Percentiles rank a stretch among this genome's conserved stretches.
Evolutionary conservation across 257 asterid species (phyloP).

Genomic region (Solanum commersonii): DNA sequence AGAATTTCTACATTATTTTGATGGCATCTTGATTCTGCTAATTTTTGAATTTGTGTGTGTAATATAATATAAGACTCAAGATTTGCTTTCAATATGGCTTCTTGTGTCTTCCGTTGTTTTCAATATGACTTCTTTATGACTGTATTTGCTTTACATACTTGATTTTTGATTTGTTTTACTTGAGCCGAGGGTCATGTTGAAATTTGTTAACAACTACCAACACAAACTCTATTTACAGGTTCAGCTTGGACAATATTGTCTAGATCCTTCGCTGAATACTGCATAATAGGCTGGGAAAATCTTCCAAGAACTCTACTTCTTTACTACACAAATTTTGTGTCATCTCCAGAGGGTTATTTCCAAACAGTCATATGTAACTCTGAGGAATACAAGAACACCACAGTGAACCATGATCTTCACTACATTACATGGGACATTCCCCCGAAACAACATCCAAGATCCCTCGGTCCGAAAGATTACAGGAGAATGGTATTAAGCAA

Average conservation of each 20-base stretch:
- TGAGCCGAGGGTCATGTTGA: neutral
- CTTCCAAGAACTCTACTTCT: constrained; percentile 81
- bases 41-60: neutral
- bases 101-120: too few species aligned
- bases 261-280: constrained; percentile 70
- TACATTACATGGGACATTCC: constrained; percentile 83
- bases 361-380: constrained; percentile 80
- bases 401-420: constrained; percentile 76
- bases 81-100: neutral
- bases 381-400: constrained; percentile 44
- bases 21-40: neutral
- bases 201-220: neutral
- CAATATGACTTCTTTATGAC: too few species aligned
- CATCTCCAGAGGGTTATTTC: constrained; percentile 82
- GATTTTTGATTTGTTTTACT: neutral
- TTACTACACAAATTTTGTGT: constrained; percentile 80
- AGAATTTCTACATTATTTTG: neutral
- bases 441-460: constrained; percentile 75
- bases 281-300: constrained; percentile 72
- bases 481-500: constrained; percentile 56
- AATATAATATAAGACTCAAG: neutral
- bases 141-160: neutral
- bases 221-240: constrained; percentile 25
- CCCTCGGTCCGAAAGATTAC: constrained; percentile 65
- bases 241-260: constrained; percentile 86